Evolutionary conservation across 371 early-diverging fungal species (phyloP).

Genomic region (Chytridiales sp.): DNA sequence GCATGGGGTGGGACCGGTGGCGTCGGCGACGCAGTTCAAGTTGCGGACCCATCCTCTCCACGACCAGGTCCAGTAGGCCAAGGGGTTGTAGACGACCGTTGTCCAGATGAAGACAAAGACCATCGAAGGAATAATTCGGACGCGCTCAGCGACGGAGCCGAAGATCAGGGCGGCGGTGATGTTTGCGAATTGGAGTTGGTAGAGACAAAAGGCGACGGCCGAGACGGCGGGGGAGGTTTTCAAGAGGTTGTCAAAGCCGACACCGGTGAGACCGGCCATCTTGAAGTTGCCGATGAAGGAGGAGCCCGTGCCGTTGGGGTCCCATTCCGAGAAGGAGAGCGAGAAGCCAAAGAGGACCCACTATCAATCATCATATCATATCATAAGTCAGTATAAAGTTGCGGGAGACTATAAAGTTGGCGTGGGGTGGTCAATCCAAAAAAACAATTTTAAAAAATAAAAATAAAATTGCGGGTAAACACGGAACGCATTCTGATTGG

Average conservation of each 20-base stretch:
- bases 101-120: conserved; percentile 92
- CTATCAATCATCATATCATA: conserved; percentile 40
- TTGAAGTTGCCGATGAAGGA: conserved; percentile 78
- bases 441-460: not conserved
- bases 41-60: conserved; percentile 76
- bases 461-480: conserved; percentile 3
- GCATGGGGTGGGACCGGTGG: conserved; percentile 23
- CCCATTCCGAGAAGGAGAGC: conserved; percentile 69
- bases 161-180: conserved; percentile 90
- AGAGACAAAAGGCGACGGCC: conserved; percentile 34
- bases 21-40: conserved; percentile 39
- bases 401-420: not conserved
- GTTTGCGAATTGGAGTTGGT: conserved; percentile 52
- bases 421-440: not conserved
- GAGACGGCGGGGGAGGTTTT: conserved; percentile 24
- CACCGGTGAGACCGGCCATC: conserved; percentile 46
- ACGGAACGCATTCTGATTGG: conserved; percentile 12
- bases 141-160: conserved; percentile 87
- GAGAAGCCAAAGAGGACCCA: conserved; percentile 90
- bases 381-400: not conserved
- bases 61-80: conserved; percentile 94
- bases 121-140: conserved; percentile 79
- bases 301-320: conserved; percentile 39
- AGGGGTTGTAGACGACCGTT: conserved; percentile 78
- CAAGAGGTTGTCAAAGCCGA: not conserved